Evolutionary conservation across 495 filamentous ascomycete species (phyloP).

Genomic region (Penicillium angulare): DNA sequence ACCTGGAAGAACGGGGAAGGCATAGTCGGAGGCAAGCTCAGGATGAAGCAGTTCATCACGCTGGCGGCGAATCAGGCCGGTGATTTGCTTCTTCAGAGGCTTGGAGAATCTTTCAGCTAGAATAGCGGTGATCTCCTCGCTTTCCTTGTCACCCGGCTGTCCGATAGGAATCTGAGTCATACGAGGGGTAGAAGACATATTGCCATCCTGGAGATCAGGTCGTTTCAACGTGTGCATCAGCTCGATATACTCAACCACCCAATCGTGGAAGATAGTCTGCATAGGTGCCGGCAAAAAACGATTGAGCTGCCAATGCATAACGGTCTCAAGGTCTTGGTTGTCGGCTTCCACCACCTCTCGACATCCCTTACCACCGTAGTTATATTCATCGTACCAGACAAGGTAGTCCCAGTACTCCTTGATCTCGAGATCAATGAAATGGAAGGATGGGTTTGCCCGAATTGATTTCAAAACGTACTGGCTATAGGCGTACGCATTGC

Average conservation of each 20-base stretch:
- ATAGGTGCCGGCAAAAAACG: slow-evolving; percentile 81
- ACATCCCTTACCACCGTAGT: slow-evolving; percentile 94
- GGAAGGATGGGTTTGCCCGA: slow-evolving; percentile 89
- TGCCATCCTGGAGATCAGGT: slow-evolving; percentile 47
- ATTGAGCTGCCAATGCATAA: slow-evolving; percentile 98
- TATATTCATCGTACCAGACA: slow-evolving; percentile 99
- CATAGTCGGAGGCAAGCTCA: slow-evolving; percentile 81
- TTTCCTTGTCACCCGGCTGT: slow-evolving; percentile 49
- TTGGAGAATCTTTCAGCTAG: slow-evolving; percentile 80
- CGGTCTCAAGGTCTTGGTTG: slow-evolving; percentile 80
- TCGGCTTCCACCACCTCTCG: slow-evolving; percentile 79
- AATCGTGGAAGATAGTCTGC: slow-evolving; percentile 84
- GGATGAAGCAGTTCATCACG: slow-evolving; percentile 88
- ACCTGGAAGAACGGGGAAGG: slow-evolving; percentile 82
- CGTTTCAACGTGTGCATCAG: slow-evolving; percentile 86
- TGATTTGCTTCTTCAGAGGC: slow-evolving; percentile 85
- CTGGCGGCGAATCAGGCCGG: slow-evolving; percentile 72
- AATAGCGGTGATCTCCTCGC: slow-evolving; percentile 55
- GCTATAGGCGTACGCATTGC: slow-evolving; percentile 94
- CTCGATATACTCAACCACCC: slow-evolving; percentile 92
- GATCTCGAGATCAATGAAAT: slow-evolving; percentile 96
- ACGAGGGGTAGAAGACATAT: slow-evolving; percentile 60
- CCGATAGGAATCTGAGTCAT: slow-evolving; percentile 70
- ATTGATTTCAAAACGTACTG: slow-evolving; percentile 98
- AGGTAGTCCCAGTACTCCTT: slow-evolving; percentile 99